A percentile compares a stretch with the other conserved stretches of the same genome.
phyloP scores from a whole-genome alignment of 225 moss, liverwort and hornwort species.

The Pseudisothecium myosuroides region DNA sequence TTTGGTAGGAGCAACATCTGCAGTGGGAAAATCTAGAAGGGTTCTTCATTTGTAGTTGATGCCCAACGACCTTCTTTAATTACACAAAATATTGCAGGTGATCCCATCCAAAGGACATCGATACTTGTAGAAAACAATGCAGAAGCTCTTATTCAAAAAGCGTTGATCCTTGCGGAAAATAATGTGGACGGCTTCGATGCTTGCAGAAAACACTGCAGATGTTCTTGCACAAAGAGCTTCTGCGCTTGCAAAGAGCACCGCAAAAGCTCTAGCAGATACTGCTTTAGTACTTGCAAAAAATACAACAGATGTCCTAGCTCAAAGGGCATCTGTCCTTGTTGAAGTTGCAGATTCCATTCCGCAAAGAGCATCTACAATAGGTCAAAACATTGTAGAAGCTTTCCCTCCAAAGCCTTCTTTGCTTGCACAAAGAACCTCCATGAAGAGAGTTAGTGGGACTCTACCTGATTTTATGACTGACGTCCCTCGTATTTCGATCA shows the following conservation, averaged over 20 bases:
- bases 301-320: background rate
- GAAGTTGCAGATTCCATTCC: background rate
- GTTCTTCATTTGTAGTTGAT: background rate
- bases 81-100: background rate
- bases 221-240: background rate
- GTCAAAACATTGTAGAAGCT: background rate
- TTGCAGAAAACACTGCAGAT: background rate
- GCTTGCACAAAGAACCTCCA: background rate
- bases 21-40: background rate
- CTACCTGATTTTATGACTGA: background rate
- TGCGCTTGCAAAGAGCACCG: background rate
- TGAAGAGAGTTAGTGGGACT: background rate
- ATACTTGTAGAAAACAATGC: slow-evolving; percentile 2
- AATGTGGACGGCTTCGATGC: background rate
- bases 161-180: background rate
- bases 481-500: background rate
- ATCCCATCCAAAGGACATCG: background rate
- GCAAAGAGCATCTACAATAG: background rate
- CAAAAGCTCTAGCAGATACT: background rate
- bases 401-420: background rate
- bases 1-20: background rate
- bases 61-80: background rate
- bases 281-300: background rate
- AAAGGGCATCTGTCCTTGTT: background rate
- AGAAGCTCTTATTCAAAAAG: background rate